A percentile compares a stretch with the other conserved stretches of the same genome.
Evolutionary conservation across 352 stramenopile species (phyloP).

Genomic region (Phytopythium litorale): DNA sequence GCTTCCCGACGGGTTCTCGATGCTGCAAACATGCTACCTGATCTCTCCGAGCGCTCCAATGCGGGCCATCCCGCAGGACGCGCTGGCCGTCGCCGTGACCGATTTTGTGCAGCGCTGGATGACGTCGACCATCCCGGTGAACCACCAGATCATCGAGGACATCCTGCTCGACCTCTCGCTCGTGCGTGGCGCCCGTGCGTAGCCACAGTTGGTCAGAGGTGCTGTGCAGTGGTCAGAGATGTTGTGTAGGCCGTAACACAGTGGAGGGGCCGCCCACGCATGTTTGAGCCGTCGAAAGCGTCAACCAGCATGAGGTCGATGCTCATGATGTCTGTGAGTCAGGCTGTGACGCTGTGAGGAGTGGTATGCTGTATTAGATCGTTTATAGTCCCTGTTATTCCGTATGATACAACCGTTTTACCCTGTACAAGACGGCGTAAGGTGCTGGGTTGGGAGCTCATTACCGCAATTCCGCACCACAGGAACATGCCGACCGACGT

Average conservation of each 20-base stretch:
- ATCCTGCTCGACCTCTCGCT: slow-evolving; percentile 28
- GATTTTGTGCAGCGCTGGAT: slow-evolving; percentile 35
- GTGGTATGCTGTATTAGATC: no score
- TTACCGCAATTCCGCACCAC: no score
- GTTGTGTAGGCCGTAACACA: neutral
- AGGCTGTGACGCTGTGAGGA: no score
- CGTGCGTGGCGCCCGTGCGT: neutral
- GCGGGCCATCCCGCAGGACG: slow-evolving; percentile 17
- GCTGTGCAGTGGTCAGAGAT: no score
- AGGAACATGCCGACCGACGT: neutral
- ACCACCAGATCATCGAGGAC: slow-evolving; percentile 49
- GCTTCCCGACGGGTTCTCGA: slow-evolving; percentile 25
- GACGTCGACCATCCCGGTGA: slow-evolving; percentile 27
- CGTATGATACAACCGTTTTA: no score
- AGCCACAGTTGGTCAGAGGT: neutral
- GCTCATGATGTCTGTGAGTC: no score
- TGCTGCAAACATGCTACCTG: slow-evolving; percentile 55
- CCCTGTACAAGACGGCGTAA: no score
- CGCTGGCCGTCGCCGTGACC: slow-evolving; percentile 21
- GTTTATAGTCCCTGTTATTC: no score
- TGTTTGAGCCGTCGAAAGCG: no score
- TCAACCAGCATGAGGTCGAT: no score
- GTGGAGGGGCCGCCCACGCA: neutral
- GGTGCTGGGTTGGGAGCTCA: no score
- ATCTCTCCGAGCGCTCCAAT: slow-evolving; percentile 42